Conservation (phyloP, 139 green algal genomes). For the Raphidocelis subcapitata region DNA sequence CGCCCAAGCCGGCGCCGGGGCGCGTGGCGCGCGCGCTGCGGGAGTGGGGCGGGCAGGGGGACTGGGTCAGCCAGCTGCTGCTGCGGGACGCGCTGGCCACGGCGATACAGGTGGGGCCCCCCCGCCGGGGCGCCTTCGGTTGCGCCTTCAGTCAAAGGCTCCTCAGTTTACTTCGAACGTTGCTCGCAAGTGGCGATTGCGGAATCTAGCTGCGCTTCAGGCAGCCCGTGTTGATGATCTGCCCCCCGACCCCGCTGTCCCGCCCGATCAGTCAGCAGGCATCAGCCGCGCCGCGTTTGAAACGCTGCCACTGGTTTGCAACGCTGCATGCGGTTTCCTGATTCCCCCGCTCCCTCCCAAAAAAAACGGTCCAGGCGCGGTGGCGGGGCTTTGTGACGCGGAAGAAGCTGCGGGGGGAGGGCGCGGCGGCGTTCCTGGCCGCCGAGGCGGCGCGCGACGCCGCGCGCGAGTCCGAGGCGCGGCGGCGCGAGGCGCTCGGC, state of each 20-base stretch:
- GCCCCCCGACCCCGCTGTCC: background rate
- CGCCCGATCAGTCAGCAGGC: background rate
- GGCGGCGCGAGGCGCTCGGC: too few species aligned
- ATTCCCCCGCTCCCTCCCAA: background rate
- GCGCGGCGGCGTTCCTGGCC: too few species aligned
- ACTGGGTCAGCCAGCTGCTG: conserved; percentile 36
- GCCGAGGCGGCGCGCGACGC: too few species aligned
- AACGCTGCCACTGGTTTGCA: background rate
- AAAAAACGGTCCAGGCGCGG: too few species aligned
- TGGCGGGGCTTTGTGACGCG: too few species aligned
- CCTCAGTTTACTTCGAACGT: too few species aligned
- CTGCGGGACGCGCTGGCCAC: conserved; percentile 37
- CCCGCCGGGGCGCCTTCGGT: background rate
- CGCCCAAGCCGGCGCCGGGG: conserved; percentile 13
- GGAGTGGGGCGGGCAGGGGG: conserved; percentile 15
- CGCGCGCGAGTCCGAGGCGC: too few species aligned
- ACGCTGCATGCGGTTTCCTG: background rate
- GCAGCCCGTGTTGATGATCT: background rate
- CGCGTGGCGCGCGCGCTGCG: conserved; percentile 20
- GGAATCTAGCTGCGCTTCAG: background rate
- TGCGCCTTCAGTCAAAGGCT: background rate
- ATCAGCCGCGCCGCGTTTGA: background rate
- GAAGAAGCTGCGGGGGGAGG: too few species aligned
- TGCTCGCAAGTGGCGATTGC: too few species aligned
- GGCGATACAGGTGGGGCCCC: conserved; percentile 29